Evolutionary conservation across 164 flowering plant genomes (phyloP).

Genomic region (Brasenia schreberi): DNA sequence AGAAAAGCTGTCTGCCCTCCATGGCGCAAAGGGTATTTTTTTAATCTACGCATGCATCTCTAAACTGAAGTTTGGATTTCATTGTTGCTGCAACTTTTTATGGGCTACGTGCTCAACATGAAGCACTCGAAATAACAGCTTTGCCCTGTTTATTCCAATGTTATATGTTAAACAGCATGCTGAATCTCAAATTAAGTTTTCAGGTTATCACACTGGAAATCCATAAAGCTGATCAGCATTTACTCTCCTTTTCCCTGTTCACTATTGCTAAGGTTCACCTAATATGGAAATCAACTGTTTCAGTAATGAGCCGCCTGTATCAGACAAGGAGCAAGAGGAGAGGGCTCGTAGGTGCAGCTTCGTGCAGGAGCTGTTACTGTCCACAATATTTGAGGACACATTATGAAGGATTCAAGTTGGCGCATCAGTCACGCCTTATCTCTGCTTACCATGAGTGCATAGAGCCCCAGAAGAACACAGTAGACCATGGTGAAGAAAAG

Average conservation of each 20-base stretch:
- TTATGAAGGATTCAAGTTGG: conserved; percentile 9
- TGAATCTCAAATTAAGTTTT: too few relatives aligned
- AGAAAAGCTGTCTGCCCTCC: too few relatives aligned
- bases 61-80: too few relatives aligned
- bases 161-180: too few relatives aligned
- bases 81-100: too few relatives aligned
- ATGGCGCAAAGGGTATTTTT: too few relatives aligned
- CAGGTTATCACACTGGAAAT: background rate
- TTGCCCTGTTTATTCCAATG: background rate
- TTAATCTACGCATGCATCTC: too few relatives aligned
- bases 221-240: background rate
- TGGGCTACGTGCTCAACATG: too few relatives aligned
- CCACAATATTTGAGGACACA: conserved; percentile 43
- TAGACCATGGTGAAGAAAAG: background rate
- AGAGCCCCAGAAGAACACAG: background rate
- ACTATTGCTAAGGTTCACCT: background rate
- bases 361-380: conserved; percentile 48
- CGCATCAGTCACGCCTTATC: background rate
- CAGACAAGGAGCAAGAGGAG: conserved; percentile 44
- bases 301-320: conserved; percentile 15
- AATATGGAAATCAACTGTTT: background rate
- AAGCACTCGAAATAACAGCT: background rate
- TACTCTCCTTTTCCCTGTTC: background rate
- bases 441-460: background rate
- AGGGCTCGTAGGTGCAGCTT: conserved; percentile 46